Percentiles rank a stretch among this genome's conserved stretches.
These are phyloP conservation scores for Pelagophyceae sp. DNA, from an alignment of 352 stramenopile species.

Conservation along the genomic window DNA sequence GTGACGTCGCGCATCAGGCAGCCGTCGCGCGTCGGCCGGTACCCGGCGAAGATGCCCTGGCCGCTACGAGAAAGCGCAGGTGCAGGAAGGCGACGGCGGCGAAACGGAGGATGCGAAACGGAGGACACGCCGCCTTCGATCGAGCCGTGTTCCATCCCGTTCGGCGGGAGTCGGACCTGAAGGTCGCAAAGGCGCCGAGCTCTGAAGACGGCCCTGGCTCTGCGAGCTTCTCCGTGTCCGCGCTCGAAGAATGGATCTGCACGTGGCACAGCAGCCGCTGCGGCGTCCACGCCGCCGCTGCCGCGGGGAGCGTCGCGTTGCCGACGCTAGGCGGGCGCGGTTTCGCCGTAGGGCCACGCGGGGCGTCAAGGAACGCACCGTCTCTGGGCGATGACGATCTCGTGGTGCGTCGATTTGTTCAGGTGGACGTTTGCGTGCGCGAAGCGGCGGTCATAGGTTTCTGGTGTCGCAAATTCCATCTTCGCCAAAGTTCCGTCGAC, in stretches of 20 bases:
- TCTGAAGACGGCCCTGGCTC: constrained; percentile 32
- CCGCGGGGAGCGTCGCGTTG: neutral
- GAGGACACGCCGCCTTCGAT: no score
- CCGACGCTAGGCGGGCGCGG: neutral
- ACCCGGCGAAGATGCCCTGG: constrained; percentile 35
- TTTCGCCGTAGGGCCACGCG: no score
- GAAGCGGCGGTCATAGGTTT: neutral
- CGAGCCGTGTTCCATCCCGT: no score
- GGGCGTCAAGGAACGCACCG: no score
- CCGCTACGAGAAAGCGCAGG: no score
- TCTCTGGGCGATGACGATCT: neutral
- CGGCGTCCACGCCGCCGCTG: neutral
- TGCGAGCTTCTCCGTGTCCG: constrained; percentile 29
- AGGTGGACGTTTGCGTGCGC: neutral
- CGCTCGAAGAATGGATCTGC: constrained; percentile 26
- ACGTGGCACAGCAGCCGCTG: constrained; percentile 33
- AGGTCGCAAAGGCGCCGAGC: constrained; percentile 41
- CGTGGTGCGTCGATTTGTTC: neutral
- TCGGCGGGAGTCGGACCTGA: no score
- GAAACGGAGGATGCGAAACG: no score
- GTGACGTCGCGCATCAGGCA: constrained; percentile 47
- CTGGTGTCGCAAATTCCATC: neutral
- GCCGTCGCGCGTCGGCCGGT: constrained; percentile 37
- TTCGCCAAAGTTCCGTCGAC: constrained; percentile 36
- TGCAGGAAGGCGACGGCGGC: no score